phyloP scores from a whole-genome alignment of 106 monocot genomes.

The Xerophyta viscosa region DNA sequence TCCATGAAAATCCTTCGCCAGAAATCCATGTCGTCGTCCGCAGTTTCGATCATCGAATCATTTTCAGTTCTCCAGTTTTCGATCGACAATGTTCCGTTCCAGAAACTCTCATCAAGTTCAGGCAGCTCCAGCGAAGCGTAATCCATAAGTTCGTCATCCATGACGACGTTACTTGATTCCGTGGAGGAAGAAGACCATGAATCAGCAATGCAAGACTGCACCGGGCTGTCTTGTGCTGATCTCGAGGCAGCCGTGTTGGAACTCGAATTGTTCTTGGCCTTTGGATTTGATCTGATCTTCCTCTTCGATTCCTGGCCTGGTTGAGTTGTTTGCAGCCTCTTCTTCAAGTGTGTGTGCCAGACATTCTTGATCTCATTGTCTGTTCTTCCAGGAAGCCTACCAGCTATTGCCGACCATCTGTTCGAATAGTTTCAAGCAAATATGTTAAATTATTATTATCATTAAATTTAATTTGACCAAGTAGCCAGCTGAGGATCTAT shows the following conservation, averaged over 20 bases:
- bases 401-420: conserved; percentile 69
- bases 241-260: too few species aligned
- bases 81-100: conserved; percentile 19
- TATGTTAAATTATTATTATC: too few species aligned
- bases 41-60: too few species aligned
- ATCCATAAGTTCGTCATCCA: conserved; percentile 12
- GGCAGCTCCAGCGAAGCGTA: conserved; percentile 6
- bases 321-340: conserved; percentile 9
- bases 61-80: neutral
- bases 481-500: too few species aligned
- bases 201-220: conserved; percentile 14
- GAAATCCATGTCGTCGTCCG: conserved; percentile 23
- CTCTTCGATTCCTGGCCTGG: neutral
- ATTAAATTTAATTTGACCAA: too few species aligned
- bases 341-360: conserved; percentile 76
- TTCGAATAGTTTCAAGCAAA: neutral
- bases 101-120: conserved; percentile 35
- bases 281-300: neutral
- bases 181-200: conserved; percentile 14
- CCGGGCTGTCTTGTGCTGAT: neutral
- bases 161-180: neutral
- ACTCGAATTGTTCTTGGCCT: too few species aligned
- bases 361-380: conserved; percentile 83
- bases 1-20: conserved; percentile 37
- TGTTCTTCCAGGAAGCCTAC: conserved; percentile 50